Evolutionary conservation across 176 grass and related monocot species (phyloP), one percentile per base, ranked within the genome.

Genomic region (Bonia amplexicaulis): DNA sequence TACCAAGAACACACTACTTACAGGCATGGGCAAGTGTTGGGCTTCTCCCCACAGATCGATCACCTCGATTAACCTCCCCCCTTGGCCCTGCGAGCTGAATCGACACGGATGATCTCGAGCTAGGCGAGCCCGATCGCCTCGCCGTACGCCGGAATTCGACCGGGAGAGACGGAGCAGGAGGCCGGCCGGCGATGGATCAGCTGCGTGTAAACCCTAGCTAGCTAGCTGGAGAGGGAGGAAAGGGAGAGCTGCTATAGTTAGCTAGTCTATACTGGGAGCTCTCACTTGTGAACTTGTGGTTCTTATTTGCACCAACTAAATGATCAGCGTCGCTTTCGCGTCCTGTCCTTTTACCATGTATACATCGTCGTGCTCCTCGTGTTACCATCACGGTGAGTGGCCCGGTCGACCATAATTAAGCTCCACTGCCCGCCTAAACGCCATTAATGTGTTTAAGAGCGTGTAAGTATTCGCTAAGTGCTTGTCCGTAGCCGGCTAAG

Each of bases 311-410:
- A 61, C 39, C 62, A 26, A 40, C 79, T 77, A 82, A 87, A 76
- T 82, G 79, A 82, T 51, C 52, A 79, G 76, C 68, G 76, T 73
- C 84, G 86, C 86, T 82, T 76, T 87, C 62, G 79, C 62, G 79
- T 48, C 51, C 51, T 47, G 79, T 82, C 79, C 79, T 87, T 87
- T 82, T 49, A 47, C 85, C 67, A 39, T 45, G 66, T 29, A 35
- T n/a, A n/a, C n/a, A n/a, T 74, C 69, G 9, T 74, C 69, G 9
- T 74, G 35, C 69, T 66, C 69, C 57, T 81, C 59, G 58, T 74
- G 69, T 29, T 62, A 23, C 59, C 23, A 73, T 27, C 65, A 17
- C 71, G 3, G 63, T 58, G 44, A 83, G 20, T 71, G 65, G 12
- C 19, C 54, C 17, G 69, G 6, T 35, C 11, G 4, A 73, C 37